phyloP scores from a whole-genome alignment of 2,329 filamentous ascomycete species.

The Drechslera avenae region DNA sequence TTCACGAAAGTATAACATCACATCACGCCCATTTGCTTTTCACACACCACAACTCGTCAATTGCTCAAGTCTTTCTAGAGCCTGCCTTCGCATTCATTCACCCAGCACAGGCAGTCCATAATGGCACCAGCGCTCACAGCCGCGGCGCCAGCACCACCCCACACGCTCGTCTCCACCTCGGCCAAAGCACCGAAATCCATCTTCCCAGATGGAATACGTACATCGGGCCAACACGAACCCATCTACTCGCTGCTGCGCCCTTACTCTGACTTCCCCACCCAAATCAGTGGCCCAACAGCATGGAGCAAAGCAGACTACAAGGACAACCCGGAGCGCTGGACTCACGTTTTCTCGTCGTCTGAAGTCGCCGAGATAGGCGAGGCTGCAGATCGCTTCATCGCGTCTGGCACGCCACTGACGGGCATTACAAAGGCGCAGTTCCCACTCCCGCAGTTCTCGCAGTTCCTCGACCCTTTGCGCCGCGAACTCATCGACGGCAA shows the following conservation, averaged over 20 bases:
- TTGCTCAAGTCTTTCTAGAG: too few relatives aligned
- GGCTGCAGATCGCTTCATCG: constrained; percentile 72
- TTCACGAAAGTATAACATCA: too few relatives aligned
- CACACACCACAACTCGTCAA: too few relatives aligned
- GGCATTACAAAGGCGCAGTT: constrained; percentile 73
- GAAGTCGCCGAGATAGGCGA: constrained; percentile 71
- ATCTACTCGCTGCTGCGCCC: constrained; percentile 67
- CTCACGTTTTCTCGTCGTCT: constrained; percentile 68
- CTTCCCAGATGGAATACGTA: constrained; percentile 70
- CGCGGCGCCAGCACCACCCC: constrained; percentile 45
- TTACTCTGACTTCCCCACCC: constrained; percentile 71
- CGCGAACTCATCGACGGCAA: constrained; percentile 79
- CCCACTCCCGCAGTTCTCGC: constrained; percentile 61
- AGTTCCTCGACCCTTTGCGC: constrained; percentile 61
- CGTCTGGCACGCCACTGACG: constrained; percentile 68
- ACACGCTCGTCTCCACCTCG: constrained; percentile 40
- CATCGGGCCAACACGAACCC: constrained; percentile 74
- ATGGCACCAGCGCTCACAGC: constrained; percentile 52
- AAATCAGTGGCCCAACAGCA: constrained; percentile 73
- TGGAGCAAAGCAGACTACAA: constrained; percentile 72
- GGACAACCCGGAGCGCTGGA: constrained; percentile 70
- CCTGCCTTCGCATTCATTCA: background rate
- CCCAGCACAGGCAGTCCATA: constrained; percentile 3
- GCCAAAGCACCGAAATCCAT: constrained; percentile 51
- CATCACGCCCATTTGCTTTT: too few relatives aligned